Base-by-base conservation (phyloP, 2,329 filamentous ascomycete species). In the Paecilomyces fulvus region DNA sequence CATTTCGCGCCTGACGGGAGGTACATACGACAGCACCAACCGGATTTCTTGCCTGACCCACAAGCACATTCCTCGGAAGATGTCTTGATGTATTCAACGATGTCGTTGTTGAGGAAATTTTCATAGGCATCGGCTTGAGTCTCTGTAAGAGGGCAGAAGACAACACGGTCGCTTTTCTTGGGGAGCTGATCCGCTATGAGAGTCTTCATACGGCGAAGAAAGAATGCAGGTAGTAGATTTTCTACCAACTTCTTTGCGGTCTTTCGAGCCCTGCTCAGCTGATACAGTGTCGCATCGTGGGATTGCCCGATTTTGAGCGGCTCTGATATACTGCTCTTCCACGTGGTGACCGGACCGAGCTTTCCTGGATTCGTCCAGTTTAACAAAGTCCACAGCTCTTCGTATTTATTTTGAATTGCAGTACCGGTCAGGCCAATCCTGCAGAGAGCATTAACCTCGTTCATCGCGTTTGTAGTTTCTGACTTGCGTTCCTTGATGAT, bases 371-470 rank as follows among this genome's bases (percentile, higher is more conserved):
- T 94, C 0, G 91, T 92, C 94, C 94, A 99, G 69, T 99, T 95
- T 2, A 99, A 78, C 0, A 99, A 78, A 0, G 91, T 95, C 92
- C 92, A 99, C 0, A 99, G 80, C 70, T 99, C 94, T 68, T 96
- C 90, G 69, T 99, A 99, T 62, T 90, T 94, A 72, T 99, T 99
- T 69, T 99, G 94, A 49, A 99, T 96, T 0, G 92, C 92, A 0
- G 94, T 99, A 1, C 94, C 94, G 0, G 92, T 97, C 8, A 99
- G 79, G 0, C 94, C 94, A 59, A 99, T 92, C 31, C 94, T 84
- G 67, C 94, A 97, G 2, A 97, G 81, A 0, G 92, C 85, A 64
- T 99, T 99, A 63, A 97, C 79, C 59, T 92, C 84, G 64, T 90
- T 89, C 87, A 99, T 92, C 0, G 91, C 86, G 65, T 88, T 84